Evolutionary conservation across 768 basidiomycete genomes (phyloP).

Genomic region (Lentinula guzmanii): DNA sequence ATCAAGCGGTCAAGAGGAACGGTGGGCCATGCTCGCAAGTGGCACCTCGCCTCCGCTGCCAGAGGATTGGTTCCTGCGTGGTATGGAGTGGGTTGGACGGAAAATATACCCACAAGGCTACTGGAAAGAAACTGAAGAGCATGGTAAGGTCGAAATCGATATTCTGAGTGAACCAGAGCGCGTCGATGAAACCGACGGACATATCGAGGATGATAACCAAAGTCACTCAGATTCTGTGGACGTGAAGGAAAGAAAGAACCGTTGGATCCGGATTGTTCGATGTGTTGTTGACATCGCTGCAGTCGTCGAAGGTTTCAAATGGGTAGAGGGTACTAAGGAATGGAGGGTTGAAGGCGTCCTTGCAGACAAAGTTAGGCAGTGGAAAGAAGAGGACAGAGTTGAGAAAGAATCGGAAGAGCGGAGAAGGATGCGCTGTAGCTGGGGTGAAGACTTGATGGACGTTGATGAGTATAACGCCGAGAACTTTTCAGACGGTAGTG

Average conservation of each 20-base stretch:
- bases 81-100: conserved; percentile 94
- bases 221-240: conserved; percentile 19
- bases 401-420: conserved; percentile 65
- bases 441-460: conserved; percentile 69
- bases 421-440: conserved; percentile 52
- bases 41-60: conserved; percentile 68
- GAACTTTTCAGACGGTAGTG: conserved; percentile 35
- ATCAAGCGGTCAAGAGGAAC: conserved; percentile 31
- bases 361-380: conserved; percentile 59
- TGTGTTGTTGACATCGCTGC: conserved; percentile 62
- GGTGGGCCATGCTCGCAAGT: conserved; percentile 63
- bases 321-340: conserved; percentile 48
- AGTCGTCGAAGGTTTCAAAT: conserved; percentile 72
- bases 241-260: conserved; percentile 20
- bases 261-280: conserved; percentile 76
- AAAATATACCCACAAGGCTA: conserved; percentile 90
- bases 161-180: conserved; percentile 61
- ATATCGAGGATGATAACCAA: conserved; percentile 72
- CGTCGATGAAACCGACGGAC: conserved; percentile 61
- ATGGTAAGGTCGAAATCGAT: conserved; percentile 61
- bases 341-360: conserved; percentile 65
- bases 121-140: conserved; percentile 78
- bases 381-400: conserved; percentile 67
- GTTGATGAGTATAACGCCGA: conserved; percentile 54
- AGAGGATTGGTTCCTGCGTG: conserved; percentile 94